phyloP scores from a whole-genome alignment of 768 basidiomycete genomes.

The Dictyophora rubrovolvata region DNA sequence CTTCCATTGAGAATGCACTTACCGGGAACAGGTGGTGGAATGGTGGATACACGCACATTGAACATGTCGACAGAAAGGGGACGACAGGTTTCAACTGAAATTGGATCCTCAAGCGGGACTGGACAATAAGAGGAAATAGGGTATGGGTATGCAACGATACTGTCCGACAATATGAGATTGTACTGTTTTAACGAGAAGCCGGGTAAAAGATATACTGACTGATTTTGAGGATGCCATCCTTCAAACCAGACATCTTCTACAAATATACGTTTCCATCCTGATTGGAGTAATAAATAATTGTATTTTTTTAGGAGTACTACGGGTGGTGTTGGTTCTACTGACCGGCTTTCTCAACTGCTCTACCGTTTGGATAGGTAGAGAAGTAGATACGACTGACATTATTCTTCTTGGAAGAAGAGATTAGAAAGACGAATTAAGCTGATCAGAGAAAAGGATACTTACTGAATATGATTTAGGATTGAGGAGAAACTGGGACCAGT shows the following conservation, averaged over 20 bases:
- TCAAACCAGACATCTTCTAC: slow-evolving; percentile 35
- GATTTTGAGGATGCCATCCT: slow-evolving; percentile 25
- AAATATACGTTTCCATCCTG: slow-evolving; percentile 43
- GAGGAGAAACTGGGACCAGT: slow-evolving; percentile 36
- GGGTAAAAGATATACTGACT: slow-evolving; percentile 17
- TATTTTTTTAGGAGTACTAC: background rate
- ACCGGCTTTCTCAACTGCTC: slow-evolving; percentile 42
- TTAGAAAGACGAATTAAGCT: background rate
- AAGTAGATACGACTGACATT: slow-evolving; percentile 34
- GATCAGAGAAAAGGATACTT: background rate
- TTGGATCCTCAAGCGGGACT: slow-evolving; percentile 29
- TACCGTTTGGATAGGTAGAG: slow-evolving; percentile 29
- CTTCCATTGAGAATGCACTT: slow-evolving; percentile 8
- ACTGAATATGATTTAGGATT: slow-evolving; percentile 24
- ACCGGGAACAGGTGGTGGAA: slow-evolving; percentile 24
- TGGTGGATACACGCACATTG: slow-evolving; percentile 19
- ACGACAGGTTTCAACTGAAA: slow-evolving; percentile 26
- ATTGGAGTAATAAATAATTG: background rate
- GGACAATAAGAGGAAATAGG: slow-evolving; percentile 29
- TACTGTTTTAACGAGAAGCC: background rate
- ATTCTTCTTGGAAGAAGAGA: slow-evolving; percentile 19
- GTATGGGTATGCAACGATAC: slow-evolving; percentile 29
- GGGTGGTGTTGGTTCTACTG: slow-evolving; percentile 11
- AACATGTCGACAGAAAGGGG: slow-evolving; percentile 27
- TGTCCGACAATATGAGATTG: slow-evolving; percentile 11